A percentile compares a stretch with the other conserved stretches of the same genome.
Conservation (phyloP, 2,329 filamentous ascomycete genomes). For the Aspergillus japonicus region DNA sequence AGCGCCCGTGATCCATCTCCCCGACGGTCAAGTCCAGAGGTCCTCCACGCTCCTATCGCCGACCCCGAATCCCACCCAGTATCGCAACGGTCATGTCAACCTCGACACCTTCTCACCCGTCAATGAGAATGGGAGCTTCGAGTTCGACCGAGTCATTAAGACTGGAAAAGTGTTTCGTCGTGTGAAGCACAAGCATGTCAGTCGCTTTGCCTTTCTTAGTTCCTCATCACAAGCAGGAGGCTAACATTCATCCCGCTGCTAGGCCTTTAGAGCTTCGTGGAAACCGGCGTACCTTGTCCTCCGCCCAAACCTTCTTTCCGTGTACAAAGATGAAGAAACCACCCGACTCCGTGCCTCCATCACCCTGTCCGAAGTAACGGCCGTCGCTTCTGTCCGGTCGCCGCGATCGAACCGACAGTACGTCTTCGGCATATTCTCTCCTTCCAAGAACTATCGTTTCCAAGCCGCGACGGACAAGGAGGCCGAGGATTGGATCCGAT, state of each 20-base stretch:
- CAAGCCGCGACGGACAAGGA: conserved; percentile 72
- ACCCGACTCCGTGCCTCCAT: conserved; percentile 86
- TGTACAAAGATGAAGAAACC: conserved; percentile 91
- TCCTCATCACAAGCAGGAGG: conserved; percentile 11
- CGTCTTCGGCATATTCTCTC: conserved; percentile 89
- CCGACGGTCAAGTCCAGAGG: conserved; percentile 24
- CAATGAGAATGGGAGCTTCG: conserved; percentile 92
- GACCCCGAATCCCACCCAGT: conserved; percentile 17
- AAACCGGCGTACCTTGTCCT: conserved; percentile 86
- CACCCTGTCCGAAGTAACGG: conserved; percentile 83
- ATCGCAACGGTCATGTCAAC: conserved; percentile 50
- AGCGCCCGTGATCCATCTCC: conserved; percentile 28
- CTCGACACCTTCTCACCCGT: conserved; percentile 76
- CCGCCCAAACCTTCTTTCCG: conserved; percentile 81
- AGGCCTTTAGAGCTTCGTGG: conserved; percentile 69
- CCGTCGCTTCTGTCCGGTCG: conserved; percentile 83
- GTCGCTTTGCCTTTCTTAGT: conserved; percentile 10
- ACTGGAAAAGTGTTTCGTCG: conserved; percentile 82
- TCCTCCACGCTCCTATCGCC: conserved; percentile 23
- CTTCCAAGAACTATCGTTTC: conserved; percentile 87
- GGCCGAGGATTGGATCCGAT: conserved; percentile 79
- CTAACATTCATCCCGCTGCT: not conserved
- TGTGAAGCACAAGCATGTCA: conserved; percentile 89
- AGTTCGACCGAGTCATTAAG: conserved; percentile 92
- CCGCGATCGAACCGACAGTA: conserved; percentile 83